Conservation (phyloP, 2,329 filamentous ascomycete species). For the Ophiostoma triangulosporum region DNA sequence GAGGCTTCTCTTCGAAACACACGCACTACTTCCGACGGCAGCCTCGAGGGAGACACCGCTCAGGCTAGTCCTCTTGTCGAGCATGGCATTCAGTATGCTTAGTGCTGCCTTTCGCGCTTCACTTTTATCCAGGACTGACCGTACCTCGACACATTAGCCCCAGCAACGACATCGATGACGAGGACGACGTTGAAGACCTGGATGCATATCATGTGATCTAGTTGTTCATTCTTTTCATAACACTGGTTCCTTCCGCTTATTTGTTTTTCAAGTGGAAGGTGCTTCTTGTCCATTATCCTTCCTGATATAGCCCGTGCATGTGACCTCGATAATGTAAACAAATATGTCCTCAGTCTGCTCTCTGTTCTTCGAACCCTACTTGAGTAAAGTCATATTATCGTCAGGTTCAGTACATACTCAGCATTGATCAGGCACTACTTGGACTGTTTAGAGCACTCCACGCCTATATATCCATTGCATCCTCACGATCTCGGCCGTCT, state of each 20-base stretch:
- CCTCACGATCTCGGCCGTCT: background rate
- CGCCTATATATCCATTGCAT: background rate
- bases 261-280: background rate
- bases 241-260: background rate
- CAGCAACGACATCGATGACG: too few relatives aligned
- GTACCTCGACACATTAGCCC: background rate
- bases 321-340: background rate
- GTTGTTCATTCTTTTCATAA: too few relatives aligned
- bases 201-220: background rate
- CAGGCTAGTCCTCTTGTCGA: background rate
- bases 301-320: background rate
- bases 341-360: too few relatives aligned
- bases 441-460: slow-evolving; percentile 1
- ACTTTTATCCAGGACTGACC: background rate
- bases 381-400: background rate
- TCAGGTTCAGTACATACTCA: background rate
- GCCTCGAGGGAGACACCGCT: too few relatives aligned
- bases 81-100: background rate
- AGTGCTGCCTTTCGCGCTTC: background rate
- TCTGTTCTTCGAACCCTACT: too few relatives aligned
- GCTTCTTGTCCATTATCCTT: background rate
- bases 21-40: background rate
- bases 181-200: too few relatives aligned
- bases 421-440: background rate
- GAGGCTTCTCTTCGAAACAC: background rate